phyloP scores from a whole-genome alignment of 202 grass and related monocot species.

The Saccharum hybrid region DNA sequence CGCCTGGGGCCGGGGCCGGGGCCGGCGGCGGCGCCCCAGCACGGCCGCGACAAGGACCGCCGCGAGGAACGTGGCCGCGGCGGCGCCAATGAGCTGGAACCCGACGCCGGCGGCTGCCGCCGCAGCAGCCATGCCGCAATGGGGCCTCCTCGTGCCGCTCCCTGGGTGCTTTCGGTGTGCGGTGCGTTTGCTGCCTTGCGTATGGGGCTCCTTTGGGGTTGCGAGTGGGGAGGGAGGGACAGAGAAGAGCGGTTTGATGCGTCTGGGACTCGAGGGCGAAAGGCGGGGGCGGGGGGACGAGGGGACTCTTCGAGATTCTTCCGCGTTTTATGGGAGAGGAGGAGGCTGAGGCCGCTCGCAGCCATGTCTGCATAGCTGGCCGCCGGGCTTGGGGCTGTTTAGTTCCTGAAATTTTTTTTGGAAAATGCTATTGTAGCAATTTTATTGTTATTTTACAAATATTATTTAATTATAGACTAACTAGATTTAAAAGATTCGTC shows the following conservation, averaged over 20 bases:
- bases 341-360: not conserved
- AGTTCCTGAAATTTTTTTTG: too few species aligned
- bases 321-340: slow-evolving; percentile 38
- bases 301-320: slow-evolving; percentile 44
- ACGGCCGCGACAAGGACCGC: slow-evolving; percentile 40
- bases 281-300: not conserved
- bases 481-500: too few species aligned
- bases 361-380: slow-evolving; percentile 37
- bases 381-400: not conserved
- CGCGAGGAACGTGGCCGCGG: slow-evolving; percentile 49
- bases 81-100: slow-evolving; percentile 26
- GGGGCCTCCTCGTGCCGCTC: not conserved
- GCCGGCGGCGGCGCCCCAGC: slow-evolving; percentile 28
- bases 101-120: slow-evolving; percentile 1
- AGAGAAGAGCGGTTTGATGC: slow-evolving; percentile 28
- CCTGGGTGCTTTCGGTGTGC: slow-evolving; percentile 29
- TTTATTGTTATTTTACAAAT: too few species aligned
- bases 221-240: not conserved
- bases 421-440: too few species aligned
- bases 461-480: too few species aligned
- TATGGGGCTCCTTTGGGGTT: not conserved
- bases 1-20: not conserved
- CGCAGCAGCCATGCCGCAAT: slow-evolving; percentile 52
- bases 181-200: slow-evolving; percentile 12
- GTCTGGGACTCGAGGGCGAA: not conserved